Conservation (phyloP, 257 asterid genomes). For the Euphrasia confusa region DNA sequence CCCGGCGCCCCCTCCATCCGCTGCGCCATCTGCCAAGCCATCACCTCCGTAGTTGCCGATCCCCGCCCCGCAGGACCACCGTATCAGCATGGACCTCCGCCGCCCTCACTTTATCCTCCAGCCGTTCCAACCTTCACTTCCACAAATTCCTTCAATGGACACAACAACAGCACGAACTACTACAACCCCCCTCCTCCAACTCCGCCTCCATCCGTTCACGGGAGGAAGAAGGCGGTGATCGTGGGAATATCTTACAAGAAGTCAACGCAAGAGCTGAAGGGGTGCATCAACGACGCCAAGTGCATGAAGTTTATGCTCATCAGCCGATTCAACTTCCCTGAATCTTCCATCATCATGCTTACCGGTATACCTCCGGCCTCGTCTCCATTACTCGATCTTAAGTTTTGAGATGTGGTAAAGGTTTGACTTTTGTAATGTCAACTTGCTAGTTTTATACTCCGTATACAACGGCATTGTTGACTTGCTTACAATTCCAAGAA, state of each 20-base stretch:
- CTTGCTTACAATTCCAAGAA: no score
- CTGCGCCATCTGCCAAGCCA: slow-evolving; percentile 73
- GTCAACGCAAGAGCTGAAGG: slow-evolving; percentile 60
- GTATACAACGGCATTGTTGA: no score
- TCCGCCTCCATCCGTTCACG: slow-evolving; percentile 33
- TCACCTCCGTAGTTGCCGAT: slow-evolving; percentile 62
- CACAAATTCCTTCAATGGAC: slow-evolving; percentile 15
- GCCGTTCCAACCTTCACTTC: slow-evolving; percentile 22
- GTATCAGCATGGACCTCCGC: background rate
- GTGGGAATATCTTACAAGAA: slow-evolving; percentile 64
- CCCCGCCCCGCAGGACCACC: slow-evolving; percentile 29
- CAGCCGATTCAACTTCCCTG: slow-evolving; percentile 63
- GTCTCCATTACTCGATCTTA: no score
- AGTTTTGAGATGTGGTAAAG: background rate
- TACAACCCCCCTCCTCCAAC: slow-evolving; percentile 33
- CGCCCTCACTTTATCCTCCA: slow-evolving; percentile 16
- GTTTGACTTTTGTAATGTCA: slow-evolving; percentile 29
- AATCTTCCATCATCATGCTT: slow-evolving; percentile 78
- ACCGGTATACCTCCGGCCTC: no score
- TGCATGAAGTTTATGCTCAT: slow-evolving; percentile 68
- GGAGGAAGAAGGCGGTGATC: slow-evolving; percentile 81
- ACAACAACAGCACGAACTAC: slow-evolving; percentile 11
- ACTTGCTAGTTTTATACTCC: slow-evolving; percentile 15
- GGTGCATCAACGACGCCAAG: slow-evolving; percentile 87
- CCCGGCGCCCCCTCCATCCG: slow-evolving; percentile 75